Evolutionary conservation across 1,139 yeast genomes (phyloP).

Genomic region (Pichia sp.): DNA sequence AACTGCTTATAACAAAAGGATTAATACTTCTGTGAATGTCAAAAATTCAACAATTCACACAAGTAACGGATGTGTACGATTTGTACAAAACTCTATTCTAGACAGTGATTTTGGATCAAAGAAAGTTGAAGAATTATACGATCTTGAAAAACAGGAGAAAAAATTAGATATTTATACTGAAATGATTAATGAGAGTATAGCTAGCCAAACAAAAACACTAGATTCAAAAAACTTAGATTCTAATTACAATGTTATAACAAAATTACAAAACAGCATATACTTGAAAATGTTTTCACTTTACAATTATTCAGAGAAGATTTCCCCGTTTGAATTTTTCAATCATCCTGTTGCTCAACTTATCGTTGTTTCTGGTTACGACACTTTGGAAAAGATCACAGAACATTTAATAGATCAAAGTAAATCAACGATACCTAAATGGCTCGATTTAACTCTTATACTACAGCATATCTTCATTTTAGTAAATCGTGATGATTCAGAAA

Average conservation of each 20-base stretch:
- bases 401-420: conserved; percentile 39
- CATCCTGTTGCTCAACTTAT: conserved; percentile 82
- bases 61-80: conserved; percentile 12
- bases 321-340: conserved; percentile 82
- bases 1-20: conserved; percentile 6
- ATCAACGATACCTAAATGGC: conserved; percentile 46
- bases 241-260: conserved; percentile 3
- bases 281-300: conserved; percentile 53
- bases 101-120: not conserved
- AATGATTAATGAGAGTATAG: conserved; percentile 14
- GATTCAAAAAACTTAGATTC: conserved; percentile 1
- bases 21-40: not conserved
- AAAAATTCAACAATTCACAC: not conserved
- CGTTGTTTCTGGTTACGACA: conserved; percentile 48
- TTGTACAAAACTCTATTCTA: conserved; percentile 10
- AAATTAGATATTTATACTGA: conserved; percentile 19
- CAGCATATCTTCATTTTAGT: conserved; percentile 38
- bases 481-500: conserved; percentile 27
- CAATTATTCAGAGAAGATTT: conserved; percentile 50
- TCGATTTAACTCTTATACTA: conserved; percentile 51
- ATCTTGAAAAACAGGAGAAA: conserved; percentile 13
- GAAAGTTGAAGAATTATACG: conserved; percentile 20
- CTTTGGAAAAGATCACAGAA: conserved; percentile 35
- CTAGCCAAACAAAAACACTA: not conserved
- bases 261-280: conserved; percentile 43